These are phyloP conservation scores for Scorias spongiosa DNA, from an alignment of 2,329 filamentous ascomycete species.

Conservation along the genomic window DNA sequence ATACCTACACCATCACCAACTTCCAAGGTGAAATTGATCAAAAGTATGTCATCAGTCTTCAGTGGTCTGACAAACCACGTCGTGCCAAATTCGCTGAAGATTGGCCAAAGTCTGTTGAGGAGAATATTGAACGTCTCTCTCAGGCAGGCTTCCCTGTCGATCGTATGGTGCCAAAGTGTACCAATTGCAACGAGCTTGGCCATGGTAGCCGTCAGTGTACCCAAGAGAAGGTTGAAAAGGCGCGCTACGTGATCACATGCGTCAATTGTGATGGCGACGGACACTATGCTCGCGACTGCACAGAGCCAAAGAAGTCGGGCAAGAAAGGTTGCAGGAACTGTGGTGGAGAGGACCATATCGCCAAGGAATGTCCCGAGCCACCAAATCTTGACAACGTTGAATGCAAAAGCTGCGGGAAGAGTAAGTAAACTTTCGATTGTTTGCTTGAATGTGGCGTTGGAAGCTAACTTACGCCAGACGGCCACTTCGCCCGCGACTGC, in stretches of 20 bases:
- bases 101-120: conserved; percentile 34
- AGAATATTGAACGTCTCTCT: conserved; percentile 36
- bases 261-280: conserved; percentile 37
- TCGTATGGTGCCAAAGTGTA: conserved; percentile 34
- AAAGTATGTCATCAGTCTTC: conserved; percentile 36
- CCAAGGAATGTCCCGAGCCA: conserved; percentile 27
- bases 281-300: conserved; percentile 47
- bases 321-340: conserved; percentile 32
- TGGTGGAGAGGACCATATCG: conserved; percentile 22
- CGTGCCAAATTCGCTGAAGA: conserved; percentile 30
- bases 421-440: conserved; percentile 15
- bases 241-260: conserved; percentile 33
- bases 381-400: conserved; percentile 18
- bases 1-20: conserved; percentile 55
- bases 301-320: conserved; percentile 40
- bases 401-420: conserved; percentile 19
- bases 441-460: neutral
- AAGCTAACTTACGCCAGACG: conserved; percentile 6
- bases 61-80: conserved; percentile 30
- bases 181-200: conserved; percentile 36
- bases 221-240: conserved; percentile 27
- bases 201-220: conserved; percentile 33
- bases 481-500: conserved; percentile 22
- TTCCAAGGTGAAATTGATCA: conserved; percentile 47
- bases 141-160: conserved; percentile 38